Evolutionary conservation across 108 stramenopile genomes (phyloP).

Genomic region (Schizochytrium sp.): DNA sequence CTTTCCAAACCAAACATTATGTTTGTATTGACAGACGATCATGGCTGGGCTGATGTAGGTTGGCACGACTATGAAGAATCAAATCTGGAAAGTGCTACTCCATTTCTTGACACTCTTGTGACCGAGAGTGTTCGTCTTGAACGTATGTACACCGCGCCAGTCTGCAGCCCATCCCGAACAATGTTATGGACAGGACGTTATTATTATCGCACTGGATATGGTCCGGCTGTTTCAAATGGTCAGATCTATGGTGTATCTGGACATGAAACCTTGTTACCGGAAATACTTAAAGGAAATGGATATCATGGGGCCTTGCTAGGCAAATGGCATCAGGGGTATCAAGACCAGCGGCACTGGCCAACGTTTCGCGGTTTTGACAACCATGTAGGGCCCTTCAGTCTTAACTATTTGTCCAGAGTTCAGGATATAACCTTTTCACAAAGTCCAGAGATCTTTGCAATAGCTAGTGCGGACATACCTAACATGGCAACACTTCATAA

Average conservation of each 20-base stretch:
- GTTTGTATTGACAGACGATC: not conserved
- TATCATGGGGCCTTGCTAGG: slow-evolving; percentile 61
- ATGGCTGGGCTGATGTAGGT: slow-evolving; percentile 10
- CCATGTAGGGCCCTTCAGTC: slow-evolving; percentile 28
- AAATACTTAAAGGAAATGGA: slow-evolving; percentile 35
- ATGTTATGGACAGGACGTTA: slow-evolving; percentile 21
- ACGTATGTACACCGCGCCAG: slow-evolving; percentile 9
- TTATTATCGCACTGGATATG: not conserved
- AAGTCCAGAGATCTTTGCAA: not conserved
- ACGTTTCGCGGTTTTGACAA: slow-evolving; percentile 58
- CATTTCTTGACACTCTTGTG: not conserved
- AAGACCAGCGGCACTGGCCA: slow-evolving; percentile 41
- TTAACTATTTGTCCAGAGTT: not conserved
- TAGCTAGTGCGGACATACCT: not conserved
- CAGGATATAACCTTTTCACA: not conserved
- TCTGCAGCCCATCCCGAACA: not conserved
- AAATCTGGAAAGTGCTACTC: not conserved
- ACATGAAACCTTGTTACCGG: not conserved
- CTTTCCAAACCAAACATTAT: not conserved
- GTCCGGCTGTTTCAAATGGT: not conserved
- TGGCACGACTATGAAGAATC: not conserved
- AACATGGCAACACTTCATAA: not conserved
- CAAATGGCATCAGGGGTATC: slow-evolving; percentile 64
- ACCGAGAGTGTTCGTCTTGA: not conserved
- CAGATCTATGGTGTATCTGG: not conserved